These are phyloP conservation scores for Kluyveromyces dobzhanskii DNA, from an alignment of 805 yeast genomes.

Conservation along the genomic window DNA sequence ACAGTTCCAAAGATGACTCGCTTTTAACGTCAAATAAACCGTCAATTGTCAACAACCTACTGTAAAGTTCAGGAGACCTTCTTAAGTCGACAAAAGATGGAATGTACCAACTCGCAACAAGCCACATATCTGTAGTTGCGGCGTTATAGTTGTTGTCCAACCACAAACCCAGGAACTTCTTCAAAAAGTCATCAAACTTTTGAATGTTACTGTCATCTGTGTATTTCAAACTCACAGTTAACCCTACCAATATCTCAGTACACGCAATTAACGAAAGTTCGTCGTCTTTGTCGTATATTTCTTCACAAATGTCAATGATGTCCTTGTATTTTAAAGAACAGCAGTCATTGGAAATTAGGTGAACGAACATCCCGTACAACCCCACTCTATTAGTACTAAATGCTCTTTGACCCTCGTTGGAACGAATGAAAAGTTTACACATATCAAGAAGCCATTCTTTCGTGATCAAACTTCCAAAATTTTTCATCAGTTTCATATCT, in stretches of 20 bases:
- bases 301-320: conserved; percentile 40
- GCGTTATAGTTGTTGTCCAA: conserved; percentile 59
- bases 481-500: conserved; percentile 37
- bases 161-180: conserved; percentile 36
- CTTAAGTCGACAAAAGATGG: conserved; percentile 60
- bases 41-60: conserved; percentile 38
- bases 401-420: conserved; percentile 59
- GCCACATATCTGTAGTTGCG: conserved; percentile 69
- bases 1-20: conserved; percentile 56
- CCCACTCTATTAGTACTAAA: conserved; percentile 61
- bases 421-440: conserved; percentile 45
- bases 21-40: conserved; percentile 37
- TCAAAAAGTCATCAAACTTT: conserved; percentile 40
- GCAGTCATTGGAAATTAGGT: conserved; percentile 38
- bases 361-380: conserved; percentile 42
- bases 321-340: conserved; percentile 40
- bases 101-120: conserved; percentile 64
- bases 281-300: conserved; percentile 53
- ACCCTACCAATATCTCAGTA: conserved; percentile 62
- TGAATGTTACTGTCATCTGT: conserved; percentile 30
- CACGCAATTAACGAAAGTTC: conserved; percentile 67
- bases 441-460: conserved; percentile 52
- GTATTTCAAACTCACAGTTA: conserved; percentile 42
- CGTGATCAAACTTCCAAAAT: conserved; percentile 39
- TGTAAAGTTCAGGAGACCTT: conserved; percentile 47